Conservation (phyloP, 495 filamentous ascomycete species). For the Daldinia loculata region DNA sequence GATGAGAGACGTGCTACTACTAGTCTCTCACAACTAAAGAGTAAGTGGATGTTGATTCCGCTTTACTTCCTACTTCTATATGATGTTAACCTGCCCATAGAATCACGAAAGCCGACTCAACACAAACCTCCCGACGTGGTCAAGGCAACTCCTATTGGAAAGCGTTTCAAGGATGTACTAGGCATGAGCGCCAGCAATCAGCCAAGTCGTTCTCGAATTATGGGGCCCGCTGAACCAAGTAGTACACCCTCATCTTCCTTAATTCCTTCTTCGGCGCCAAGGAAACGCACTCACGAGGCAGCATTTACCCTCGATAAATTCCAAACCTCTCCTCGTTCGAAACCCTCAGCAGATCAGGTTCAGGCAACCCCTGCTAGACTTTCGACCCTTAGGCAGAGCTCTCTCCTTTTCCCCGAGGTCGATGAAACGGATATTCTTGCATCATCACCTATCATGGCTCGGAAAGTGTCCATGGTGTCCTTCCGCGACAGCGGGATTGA, state of each 20-base stretch:
- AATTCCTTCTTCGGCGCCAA: slow-evolving; percentile 50
- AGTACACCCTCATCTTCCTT: slow-evolving; percentile 31
- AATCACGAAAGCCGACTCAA: slow-evolving; percentile 71
- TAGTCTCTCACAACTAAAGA: slow-evolving; percentile 50
- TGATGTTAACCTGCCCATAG: slow-evolving; percentile 50
- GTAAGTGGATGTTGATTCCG: slow-evolving; percentile 42
- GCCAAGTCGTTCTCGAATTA: slow-evolving; percentile 6
- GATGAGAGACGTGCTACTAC: slow-evolving; percentile 66
- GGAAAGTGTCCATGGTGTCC: slow-evolving; percentile 59
- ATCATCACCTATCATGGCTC: slow-evolving; percentile 55
- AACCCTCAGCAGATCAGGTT: slow-evolving; percentile 21
- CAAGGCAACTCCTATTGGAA: slow-evolving; percentile 77
- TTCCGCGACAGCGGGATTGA: slow-evolving; percentile 49
- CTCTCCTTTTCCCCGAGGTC: slow-evolving; percentile 28
- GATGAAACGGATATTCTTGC: slow-evolving; percentile 40
- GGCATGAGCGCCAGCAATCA: slow-evolving; percentile 19
- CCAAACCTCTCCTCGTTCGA: slow-evolving; percentile 18
- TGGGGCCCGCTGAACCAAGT: slow-evolving; percentile 37
- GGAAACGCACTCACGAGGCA: slow-evolving; percentile 42
- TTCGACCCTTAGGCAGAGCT: slow-evolving; percentile 19
- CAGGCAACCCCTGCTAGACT: slow-evolving; percentile 46
- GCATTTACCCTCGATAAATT: slow-evolving; percentile 30
- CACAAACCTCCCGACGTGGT: slow-evolving; percentile 70
- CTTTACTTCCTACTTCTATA: not conserved
- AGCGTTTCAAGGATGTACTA: slow-evolving; percentile 59